Percentiles rank a stretch among this genome's conserved stretches.
Conservation (phyloP, 2,329 filamentous ascomycete genomes). For the Ciborinia camelliae region DNA sequence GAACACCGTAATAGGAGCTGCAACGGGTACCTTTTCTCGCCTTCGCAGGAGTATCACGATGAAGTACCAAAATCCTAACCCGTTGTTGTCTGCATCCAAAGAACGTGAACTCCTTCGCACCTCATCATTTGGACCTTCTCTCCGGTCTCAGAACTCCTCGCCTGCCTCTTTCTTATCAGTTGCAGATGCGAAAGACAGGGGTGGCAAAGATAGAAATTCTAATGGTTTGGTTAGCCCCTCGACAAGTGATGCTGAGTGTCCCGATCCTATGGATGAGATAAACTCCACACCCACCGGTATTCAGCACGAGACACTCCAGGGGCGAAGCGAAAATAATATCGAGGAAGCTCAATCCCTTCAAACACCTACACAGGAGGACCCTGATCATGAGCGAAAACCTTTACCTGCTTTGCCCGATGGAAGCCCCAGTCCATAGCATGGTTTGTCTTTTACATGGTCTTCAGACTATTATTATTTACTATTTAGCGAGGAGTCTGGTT, state of each 20-base stretch:
- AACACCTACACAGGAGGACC: background rate
- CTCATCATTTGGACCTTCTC: slow-evolving; percentile 11
- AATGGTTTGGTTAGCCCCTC: slow-evolving; percentile 5
- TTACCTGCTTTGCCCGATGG: slow-evolving; percentile 9
- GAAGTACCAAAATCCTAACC: slow-evolving; percentile 7
- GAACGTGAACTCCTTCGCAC: slow-evolving; percentile 14
- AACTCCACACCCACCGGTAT: background rate
- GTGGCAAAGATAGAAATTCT: background rate
- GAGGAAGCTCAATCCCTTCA: background rate
- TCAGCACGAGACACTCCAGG: background rate
- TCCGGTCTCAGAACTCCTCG: slow-evolving; percentile 7
- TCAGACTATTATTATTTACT: background rate
- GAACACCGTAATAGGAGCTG: background rate
- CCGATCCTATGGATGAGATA: slow-evolving; percentile 9
- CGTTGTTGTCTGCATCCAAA: slow-evolving; percentile 3
- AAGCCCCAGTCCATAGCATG: background rate
- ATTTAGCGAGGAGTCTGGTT: slow-evolving; percentile 13
- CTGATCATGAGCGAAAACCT: background rate
- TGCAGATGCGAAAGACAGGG: slow-evolving; percentile 3
- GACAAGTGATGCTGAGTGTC: slow-evolving; percentile 3
- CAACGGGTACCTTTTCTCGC: slow-evolving; percentile 15
- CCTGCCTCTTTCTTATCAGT: slow-evolving; percentile 10
- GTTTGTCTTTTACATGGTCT: background rate
- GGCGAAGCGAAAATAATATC: background rate
- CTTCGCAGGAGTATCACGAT: slow-evolving; percentile 16